Base-by-base conservation (phyloP, 2,329 filamentous ascomycete genomes). In the Mycosphaerella sp. region DNA sequence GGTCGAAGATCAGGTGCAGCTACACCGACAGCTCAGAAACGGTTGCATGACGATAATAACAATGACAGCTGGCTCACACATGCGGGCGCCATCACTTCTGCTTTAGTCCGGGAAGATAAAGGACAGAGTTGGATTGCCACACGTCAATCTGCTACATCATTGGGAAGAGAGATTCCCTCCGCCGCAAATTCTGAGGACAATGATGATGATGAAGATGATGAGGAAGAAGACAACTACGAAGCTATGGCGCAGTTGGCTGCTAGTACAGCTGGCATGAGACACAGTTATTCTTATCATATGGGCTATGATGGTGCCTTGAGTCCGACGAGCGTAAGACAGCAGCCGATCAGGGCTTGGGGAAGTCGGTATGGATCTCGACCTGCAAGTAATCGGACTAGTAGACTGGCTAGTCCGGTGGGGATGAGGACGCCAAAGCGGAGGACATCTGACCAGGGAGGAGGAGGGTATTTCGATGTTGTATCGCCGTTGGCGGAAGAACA, bases 121-220 rank as follows among this genome's bases (percentile, higher is more conserved):
- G 81, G 81, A n/a, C 80, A 83, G 63, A 77, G 76, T 52, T 84
- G 81, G 81, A 72, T 83, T 2, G 72, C 74, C 2, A 76, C 80
- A 48, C 72, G 79, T 26, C 50, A 54, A 42, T 51, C 53, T 5
- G 59, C 61, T 12, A 83, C 80, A 0, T 78, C 74, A 44, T 70
- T 83, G 2, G 74, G 76, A 7, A 11, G 10, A n/a, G 34, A 38
- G 8, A 38, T 11, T 8, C 48, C 59, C 6, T 53, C 58, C 1
- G 51, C 57, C 2, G 51, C 57, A 3, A 56, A 69, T 26, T 59
- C 59, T 5, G 56, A 58, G 12, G 53, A 55, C 6, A 17, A 17
- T 17, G 58, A 64, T 11, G 61, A 61, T 11, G 67, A 70, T 34
- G 63, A 66, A 14, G 71, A 74, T 12, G 61, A 63, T 4, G 64